phyloP scores from a whole-genome alignment of 1,139 yeast genomes.

The Diutina scorzettiae region DNA sequence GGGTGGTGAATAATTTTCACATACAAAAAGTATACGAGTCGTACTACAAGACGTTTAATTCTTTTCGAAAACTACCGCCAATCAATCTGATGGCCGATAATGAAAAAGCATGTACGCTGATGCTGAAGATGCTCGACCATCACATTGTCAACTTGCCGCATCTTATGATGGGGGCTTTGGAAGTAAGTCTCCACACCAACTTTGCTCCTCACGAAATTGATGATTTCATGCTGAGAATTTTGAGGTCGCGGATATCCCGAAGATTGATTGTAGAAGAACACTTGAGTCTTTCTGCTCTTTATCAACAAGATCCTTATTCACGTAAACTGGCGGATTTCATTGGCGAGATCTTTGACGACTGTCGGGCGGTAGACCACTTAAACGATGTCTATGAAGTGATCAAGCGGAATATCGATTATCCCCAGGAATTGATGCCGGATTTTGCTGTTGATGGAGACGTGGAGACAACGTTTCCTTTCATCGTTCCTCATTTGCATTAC shows the following conservation, averaged over 20 bases:
- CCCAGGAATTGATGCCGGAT: conserved; percentile 57
- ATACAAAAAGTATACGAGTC: conserved; percentile 80
- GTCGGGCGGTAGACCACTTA: conserved; percentile 65
- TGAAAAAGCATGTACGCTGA: conserved; percentile 51
- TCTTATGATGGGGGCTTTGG: conserved; percentile 86
- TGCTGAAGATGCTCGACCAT: conserved; percentile 56
- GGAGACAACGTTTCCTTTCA: conserved; percentile 60
- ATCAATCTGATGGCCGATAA: conserved; percentile 65
- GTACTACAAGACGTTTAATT: conserved; percentile 77
- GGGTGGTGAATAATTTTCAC: conserved; percentile 76
- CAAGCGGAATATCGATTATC: conserved; percentile 34
- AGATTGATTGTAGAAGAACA: conserved; percentile 89
- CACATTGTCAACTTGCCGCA: conserved; percentile 78
- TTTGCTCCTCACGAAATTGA: conserved; percentile 59
- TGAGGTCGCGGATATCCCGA: conserved; percentile 79
- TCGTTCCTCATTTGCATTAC: conserved; percentile 78
- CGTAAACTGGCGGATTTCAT: conserved; percentile 55
- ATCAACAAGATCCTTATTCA: conserved; percentile 29
- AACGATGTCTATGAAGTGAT: conserved; percentile 39
- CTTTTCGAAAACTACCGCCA: conserved; percentile 60
- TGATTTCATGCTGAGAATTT: conserved; percentile 57
- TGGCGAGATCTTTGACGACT: conserved; percentile 76
- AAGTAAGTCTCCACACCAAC: conserved; percentile 53
- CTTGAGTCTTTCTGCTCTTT: conserved; percentile 60
- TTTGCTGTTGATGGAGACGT: conserved; percentile 58